Evolutionary conservation across 2,329 filamentous ascomycete genomes (phyloP), one percentile per base, ranked within the genome.

Genomic region (Aspergillus tamarii): DNA sequence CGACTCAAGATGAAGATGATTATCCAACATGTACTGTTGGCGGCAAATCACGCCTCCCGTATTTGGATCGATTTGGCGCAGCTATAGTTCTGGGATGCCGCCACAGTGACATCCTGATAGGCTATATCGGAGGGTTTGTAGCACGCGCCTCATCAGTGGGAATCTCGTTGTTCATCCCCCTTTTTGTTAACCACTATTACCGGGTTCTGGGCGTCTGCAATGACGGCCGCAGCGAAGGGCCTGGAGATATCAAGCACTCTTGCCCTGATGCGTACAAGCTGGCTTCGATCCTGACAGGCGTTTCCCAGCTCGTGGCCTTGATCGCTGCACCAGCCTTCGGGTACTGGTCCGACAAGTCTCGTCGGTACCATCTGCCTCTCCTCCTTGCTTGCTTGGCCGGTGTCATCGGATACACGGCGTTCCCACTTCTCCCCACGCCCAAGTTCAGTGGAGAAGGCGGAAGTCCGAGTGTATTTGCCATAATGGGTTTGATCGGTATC

Each of bases 111-210:
- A 96, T 99, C 66, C 89, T 88, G 21, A 84, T 98, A 0, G 94
- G 91, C 32, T 99, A 98, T 73, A 82, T 98, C 0, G 95, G 94
- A 66, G 95, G 95, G 1, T 97, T 98, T 72, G 94, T 99, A 2
- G 94, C 94, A 11, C 89, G 95, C 61, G 94, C 95, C 9, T 97
- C 94, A 0, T 97, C 93, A 0, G 95, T 99, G 6, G 94, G 92
- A 59, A 96, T 99, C 68, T 96, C 93, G 0, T 86, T 98, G 7
- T 99, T 98, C 80, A 91, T 99, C 60, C 95, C 95, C 0, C 85
- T 99, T 2, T 96, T 91, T 74, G 88, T 97, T 71, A 98, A 98
- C 75, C 89, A 92, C 28, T 97, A 92, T 77, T 98, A 94, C 78
- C 91, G 94, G 67, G 82, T 84, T 56, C 90, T 90, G 59, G 94